phyloP scores from a whole-genome alignment of 2,329 filamentous ascomycete genomes.

The Fusarium piperis region DNA sequence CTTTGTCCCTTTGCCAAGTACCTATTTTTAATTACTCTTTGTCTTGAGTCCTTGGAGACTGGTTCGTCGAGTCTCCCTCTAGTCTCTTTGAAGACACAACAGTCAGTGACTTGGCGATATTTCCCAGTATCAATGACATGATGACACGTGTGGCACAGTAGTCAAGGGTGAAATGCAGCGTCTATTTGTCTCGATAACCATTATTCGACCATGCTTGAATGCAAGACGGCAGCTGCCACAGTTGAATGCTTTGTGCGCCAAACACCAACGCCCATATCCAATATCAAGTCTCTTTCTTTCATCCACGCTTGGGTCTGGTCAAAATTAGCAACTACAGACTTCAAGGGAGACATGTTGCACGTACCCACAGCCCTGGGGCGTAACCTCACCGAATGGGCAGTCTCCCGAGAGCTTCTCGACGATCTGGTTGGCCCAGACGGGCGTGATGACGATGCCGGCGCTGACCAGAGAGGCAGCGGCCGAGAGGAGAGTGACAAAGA shows the following conservation, averaged over 20 bases:
- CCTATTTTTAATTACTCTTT: not conserved
- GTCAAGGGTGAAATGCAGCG: not conserved
- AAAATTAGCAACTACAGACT: not conserved
- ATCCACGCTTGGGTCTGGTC: not conserved
- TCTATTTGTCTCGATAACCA: not conserved
- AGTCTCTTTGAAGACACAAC: not conserved
- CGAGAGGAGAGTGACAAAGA: slow-evolving; percentile 51
- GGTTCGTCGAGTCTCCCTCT: no score
- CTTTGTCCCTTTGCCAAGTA: not conserved
- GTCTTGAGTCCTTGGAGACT: not conserved
- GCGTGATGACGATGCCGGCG: slow-evolving; percentile 66
- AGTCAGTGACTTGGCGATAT: not conserved
- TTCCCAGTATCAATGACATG: not conserved
- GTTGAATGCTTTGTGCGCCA: not conserved
- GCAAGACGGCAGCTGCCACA: not conserved
- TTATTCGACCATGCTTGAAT: not conserved
- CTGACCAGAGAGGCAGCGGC: slow-evolving; percentile 57
- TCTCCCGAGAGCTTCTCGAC: slow-evolving; percentile 59
- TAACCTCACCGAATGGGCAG: slow-evolving; percentile 66
- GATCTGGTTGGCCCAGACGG: slow-evolving; percentile 61
- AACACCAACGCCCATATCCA: not conserved
- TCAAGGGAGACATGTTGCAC: slow-evolving; percentile 35
- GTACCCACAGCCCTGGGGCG: slow-evolving; percentile 67
- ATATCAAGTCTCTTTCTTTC: not conserved
- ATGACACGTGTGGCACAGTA: not conserved